A percentile compares a stretch with the other conserved stretches of the same genome.
Conservation (phyloP, 1,284 basidiomycete species). For the Earliella scabrosa region DNA sequence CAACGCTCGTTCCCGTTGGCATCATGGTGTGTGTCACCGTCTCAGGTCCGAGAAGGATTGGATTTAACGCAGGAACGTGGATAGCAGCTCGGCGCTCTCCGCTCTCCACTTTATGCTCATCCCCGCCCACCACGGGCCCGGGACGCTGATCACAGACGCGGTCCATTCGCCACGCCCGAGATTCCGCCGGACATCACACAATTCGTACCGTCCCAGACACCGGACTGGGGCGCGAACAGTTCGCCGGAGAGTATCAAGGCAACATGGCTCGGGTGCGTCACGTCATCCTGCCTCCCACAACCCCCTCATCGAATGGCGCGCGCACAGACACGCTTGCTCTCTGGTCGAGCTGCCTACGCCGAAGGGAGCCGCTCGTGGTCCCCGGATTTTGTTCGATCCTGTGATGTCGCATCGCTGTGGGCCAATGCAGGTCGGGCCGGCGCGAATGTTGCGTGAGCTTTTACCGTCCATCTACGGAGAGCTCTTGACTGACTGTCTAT, state of each 20-base stretch:
- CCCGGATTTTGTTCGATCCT: conserved; percentile 74
- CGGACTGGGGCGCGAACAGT: conserved; percentile 30
- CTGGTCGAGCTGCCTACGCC: conserved; percentile 65
- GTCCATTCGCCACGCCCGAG: neutral
- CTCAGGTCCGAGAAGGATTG: no score
- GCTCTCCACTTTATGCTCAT: no score
- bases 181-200: conserved; percentile 27
- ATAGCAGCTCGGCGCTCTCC: no score
- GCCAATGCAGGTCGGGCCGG: conserved; percentile 57
- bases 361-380: conserved; percentile 47
- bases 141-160: no score
- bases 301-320: neutral
- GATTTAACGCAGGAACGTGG: no score
- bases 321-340: conserved; percentile 63
- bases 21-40: no score
- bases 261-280: conserved; percentile 63
- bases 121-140: no score
- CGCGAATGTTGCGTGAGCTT: conserved; percentile 40
- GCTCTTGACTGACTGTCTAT: conserved; percentile 34
- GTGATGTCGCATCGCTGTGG: conserved; percentile 69
- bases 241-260: conserved; percentile 49
- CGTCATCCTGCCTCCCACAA: neutral
- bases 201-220: conserved; percentile 28
- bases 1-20: no score
- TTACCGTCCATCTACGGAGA: conserved; percentile 50